These are phyloP conservation scores for Aspergillus hancockii DNA, from an alignment of 495 filamentous ascomycete species.

Conservation along the genomic window DNA sequence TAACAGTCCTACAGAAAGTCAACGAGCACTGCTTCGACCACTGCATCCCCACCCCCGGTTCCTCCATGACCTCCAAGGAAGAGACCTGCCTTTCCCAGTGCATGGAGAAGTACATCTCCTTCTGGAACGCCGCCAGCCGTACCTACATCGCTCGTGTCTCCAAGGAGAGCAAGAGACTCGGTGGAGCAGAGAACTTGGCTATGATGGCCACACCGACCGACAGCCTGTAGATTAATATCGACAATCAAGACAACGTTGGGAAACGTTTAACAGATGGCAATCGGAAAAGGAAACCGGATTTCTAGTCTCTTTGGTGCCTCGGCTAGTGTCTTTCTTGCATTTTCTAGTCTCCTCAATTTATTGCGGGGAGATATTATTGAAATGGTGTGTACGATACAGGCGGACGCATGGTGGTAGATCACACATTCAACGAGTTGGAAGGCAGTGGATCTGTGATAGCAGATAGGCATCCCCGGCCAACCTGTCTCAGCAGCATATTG, in stretches of 20 bases:
- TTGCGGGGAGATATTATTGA: not conserved
- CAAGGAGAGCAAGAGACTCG: conserved; percentile 51
- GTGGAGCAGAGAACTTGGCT: conserved; percentile 27
- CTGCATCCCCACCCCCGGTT: conserved; percentile 83
- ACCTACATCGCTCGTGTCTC: conserved; percentile 75
- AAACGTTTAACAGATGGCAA: not conserved
- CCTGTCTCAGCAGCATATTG: not conserved
- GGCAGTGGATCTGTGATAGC: not conserved
- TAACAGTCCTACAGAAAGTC: conserved; percentile 66
- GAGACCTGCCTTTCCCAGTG: conserved; percentile 80
- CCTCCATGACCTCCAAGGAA: conserved; percentile 69
- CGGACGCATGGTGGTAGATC: not conserved
- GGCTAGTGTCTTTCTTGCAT: not conserved
- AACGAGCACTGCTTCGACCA: conserved; percentile 96
- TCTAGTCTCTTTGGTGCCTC: not conserved
- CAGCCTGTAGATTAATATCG: conserved; percentile 11
- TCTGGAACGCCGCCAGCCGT: conserved; percentile 84
- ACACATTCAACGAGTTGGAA: not conserved
- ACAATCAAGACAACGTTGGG: not conserved
- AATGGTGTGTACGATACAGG: conserved; percentile 13
- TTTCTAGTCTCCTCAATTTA: not conserved
- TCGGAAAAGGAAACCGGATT: not conserved
- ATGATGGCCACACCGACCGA: conserved; percentile 32
- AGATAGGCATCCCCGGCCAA: not conserved
- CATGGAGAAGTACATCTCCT: conserved; percentile 96